Conservation (phyloP, 257 asterid genomes). For the Euphrasia confusa region DNA sequence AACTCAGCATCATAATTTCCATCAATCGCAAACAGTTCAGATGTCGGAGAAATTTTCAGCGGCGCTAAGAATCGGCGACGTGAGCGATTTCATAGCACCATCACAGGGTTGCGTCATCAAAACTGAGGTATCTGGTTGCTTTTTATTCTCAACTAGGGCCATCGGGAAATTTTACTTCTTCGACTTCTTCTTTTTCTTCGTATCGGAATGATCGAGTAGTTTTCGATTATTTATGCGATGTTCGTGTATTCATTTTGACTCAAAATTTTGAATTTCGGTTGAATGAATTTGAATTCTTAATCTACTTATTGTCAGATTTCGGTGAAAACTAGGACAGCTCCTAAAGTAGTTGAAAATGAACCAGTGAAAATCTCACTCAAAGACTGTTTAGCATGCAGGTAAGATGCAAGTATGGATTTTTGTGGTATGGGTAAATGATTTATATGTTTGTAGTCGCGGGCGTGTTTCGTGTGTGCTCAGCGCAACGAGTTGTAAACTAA, state of each 20-base stretch:
- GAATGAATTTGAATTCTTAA: constrained; percentile 1
- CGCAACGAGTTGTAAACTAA: constrained; percentile 11
- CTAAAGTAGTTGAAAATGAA: constrained; percentile 53
- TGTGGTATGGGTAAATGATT: constrained; percentile 7
- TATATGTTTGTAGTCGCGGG: constrained; percentile 1
- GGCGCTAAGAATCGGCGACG: constrained; percentile 83
- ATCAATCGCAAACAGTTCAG: not conserved
- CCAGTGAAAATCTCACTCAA: constrained; percentile 92
- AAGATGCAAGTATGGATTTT: constrained; percentile 5
- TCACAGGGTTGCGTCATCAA: constrained; percentile 93
- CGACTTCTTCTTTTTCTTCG: not conserved
- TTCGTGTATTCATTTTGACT: not conserved
- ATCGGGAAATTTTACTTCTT: not conserved
- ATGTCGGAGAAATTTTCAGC: constrained; percentile 96
- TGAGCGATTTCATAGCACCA: constrained; percentile 96
- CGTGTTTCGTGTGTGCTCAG: not conserved
- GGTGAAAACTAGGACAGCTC: constrained; percentile 41
- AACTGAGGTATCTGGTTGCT: constrained; percentile 45
- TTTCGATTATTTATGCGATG: constrained; percentile 7
- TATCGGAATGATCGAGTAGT: not conserved
- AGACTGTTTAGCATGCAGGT: constrained; percentile 99
- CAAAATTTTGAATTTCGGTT: not conserved
- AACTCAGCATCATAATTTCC: not conserved
- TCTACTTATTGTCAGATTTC: constrained; percentile 36
- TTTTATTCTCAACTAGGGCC: not conserved